Evolutionary conservation across 1,284 basidiomycete species (phyloP).

Genomic region (Sporisorium sorghi): DNA sequence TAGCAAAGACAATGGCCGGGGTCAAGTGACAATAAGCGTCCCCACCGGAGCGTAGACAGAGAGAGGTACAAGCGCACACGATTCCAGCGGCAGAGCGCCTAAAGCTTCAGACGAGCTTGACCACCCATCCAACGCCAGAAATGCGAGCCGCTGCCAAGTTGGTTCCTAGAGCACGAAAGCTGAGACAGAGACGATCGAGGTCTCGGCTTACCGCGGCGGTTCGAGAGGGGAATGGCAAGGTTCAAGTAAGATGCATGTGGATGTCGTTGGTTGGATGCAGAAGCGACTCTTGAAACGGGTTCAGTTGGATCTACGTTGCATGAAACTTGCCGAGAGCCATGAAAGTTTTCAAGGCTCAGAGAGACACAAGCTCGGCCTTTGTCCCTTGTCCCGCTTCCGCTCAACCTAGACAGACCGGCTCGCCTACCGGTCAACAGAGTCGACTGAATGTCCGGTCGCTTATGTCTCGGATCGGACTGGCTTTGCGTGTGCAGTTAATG

Average conservation of each 20-base stretch:
- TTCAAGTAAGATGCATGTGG: neutral
- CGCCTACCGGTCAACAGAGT: neutral
- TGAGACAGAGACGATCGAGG: neutral
- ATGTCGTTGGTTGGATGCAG: slow-evolving; percentile 5
- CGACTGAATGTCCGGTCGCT: slow-evolving; percentile 2
- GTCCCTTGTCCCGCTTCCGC: neutral
- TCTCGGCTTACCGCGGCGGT: neutral
- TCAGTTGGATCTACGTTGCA: slow-evolving; percentile 28
- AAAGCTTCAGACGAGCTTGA: neutral
- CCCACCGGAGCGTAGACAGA: neutral
- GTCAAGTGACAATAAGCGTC: neutral
- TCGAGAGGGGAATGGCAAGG: neutral
- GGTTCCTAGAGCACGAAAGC: neutral
- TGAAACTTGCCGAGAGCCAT: neutral
- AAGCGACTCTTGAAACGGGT: slow-evolving; percentile 6
- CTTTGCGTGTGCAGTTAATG: no score
- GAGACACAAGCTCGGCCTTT: slow-evolving; percentile 34
- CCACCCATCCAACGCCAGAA: slow-evolving; percentile 1
- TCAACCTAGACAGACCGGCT: neutral
- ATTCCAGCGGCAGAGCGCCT: slow-evolving; percentile 6
- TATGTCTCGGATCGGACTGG: neutral
- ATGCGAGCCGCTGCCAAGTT: neutral
- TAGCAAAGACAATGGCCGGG: neutral
- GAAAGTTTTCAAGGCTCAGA: slow-evolving; percentile 42
- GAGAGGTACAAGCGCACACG: slow-evolving; percentile 32